Evolutionary conservation across 2,329 filamentous ascomycete genomes (phyloP).

Genomic region (Cercospora sesami): DNA sequence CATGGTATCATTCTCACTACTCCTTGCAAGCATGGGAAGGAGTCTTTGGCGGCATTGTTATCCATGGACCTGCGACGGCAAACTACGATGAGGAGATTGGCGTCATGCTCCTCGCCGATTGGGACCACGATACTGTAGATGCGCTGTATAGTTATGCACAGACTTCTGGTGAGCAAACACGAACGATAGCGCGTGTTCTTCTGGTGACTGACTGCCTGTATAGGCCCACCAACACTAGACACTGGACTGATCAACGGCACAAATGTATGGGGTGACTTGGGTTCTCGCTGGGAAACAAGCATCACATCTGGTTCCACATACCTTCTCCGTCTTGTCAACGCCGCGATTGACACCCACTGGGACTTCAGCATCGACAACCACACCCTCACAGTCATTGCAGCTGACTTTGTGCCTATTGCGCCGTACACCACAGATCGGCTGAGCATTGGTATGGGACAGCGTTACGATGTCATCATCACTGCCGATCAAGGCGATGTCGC

Average conservation of each 20-base stretch:
- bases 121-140: slow-evolving; percentile 37
- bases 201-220: neutral
- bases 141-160: slow-evolving; percentile 32
- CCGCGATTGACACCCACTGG: neutral
- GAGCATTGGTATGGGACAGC: neutral
- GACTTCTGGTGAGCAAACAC: slow-evolving; percentile 9
- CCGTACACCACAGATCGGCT: neutral
- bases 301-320: slow-evolving; percentile 39
- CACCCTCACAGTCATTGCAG: neutral
- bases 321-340: neutral
- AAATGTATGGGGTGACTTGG: slow-evolving; percentile 30
- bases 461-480: neutral
- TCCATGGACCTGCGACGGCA: slow-evolving; percentile 40
- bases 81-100: slow-evolving; percentile 46
- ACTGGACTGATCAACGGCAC: slow-evolving; percentile 40
- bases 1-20: neutral
- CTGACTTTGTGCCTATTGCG: neutral
- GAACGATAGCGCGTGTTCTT: neutral
- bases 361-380: neutral
- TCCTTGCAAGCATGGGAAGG: slow-evolving; percentile 39
- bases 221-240: slow-evolving; percentile 37
- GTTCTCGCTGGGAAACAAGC: slow-evolving; percentile 27
- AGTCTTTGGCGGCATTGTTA: slow-evolving; percentile 42
- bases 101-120: slow-evolving; percentile 44
- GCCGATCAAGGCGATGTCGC: neutral